A percentile compares a stretch with the other conserved stretches of the same genome.
Evolutionary conservation across 192 early-diverging fungal genomes (phyloP).

Genomic region (Podila clonocystis): DNA sequence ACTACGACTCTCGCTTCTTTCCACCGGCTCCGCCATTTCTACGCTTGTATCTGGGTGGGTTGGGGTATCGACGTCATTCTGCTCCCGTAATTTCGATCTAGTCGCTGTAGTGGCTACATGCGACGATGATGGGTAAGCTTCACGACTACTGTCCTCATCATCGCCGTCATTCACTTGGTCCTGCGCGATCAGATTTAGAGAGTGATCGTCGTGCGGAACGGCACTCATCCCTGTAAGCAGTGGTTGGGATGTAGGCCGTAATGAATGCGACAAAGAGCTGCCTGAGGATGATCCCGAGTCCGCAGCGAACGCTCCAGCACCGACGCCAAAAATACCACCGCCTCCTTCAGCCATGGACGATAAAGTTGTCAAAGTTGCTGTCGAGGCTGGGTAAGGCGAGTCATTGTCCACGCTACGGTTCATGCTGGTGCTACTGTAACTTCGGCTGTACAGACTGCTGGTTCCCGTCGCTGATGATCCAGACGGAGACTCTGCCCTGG

Average conservation of each 20-base stretch:
- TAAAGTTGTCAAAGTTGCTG: neutral
- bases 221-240: too few species aligned
- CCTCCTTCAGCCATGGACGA: neutral
- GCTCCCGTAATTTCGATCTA: too few species aligned
- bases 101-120: too few species aligned
- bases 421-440: constrained; percentile 2
- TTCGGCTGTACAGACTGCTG: constrained; percentile 1
- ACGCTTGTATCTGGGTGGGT: too few species aligned
- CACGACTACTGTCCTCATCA: constrained; percentile 2
- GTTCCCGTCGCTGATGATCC: neutral
- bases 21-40: too few species aligned
- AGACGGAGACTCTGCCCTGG: neutral
- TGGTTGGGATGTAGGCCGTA: too few species aligned
- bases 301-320: neutral
- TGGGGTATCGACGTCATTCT: too few species aligned
- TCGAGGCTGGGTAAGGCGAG: neutral
- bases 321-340: neutral
- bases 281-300: too few species aligned
- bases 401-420: neutral
- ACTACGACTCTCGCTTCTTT: too few species aligned
- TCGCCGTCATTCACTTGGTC: constrained; percentile 1
- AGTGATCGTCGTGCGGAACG: neutral
- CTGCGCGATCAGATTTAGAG: neutral
- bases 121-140: neutral
- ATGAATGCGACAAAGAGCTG: too few species aligned